Evolutionary conservation across 1,284 basidiomycete species (phyloP).

Genomic region (Heterobasidion irregulare): DNA sequence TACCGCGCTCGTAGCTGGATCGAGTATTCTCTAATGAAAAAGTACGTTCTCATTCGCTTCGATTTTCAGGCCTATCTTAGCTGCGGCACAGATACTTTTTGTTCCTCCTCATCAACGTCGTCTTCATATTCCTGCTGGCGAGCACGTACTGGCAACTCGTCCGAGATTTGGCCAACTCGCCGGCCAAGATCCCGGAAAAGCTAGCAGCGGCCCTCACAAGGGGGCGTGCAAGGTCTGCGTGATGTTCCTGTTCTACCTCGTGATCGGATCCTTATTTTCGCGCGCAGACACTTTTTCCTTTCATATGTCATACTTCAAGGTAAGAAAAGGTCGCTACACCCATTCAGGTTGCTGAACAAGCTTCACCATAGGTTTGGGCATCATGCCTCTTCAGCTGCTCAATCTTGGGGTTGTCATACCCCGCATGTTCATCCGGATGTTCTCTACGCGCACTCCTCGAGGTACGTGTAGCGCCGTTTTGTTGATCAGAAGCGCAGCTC

Average conservation of each 20-base stretch:
- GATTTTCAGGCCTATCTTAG: background rate
- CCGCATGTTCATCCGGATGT: slow-evolving; percentile 59
- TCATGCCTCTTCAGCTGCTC: slow-evolving; percentile 92
- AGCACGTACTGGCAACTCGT: slow-evolving; percentile 87
- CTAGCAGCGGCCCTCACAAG: slow-evolving; percentile 75
- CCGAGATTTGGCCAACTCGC: slow-evolving; percentile 80
- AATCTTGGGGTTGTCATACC: slow-evolving; percentile 83
- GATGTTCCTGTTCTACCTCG: slow-evolving; percentile 6
- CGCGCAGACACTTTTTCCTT: slow-evolving; percentile 80
- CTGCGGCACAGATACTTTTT: slow-evolving; percentile 72
- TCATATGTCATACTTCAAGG: slow-evolving; percentile 94
- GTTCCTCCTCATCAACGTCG: slow-evolving; percentile 89
- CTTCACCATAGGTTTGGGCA: slow-evolving; percentile 60
- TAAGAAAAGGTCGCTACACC: slow-evolving; percentile 15
- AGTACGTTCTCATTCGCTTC: slow-evolving; percentile 41
- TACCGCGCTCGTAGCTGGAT: slow-evolving; percentile 85
- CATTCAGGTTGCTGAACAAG: background rate
- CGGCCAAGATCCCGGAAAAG: slow-evolving; percentile 85
- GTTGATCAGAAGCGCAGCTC: background rate
- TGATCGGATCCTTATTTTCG: slow-evolving; percentile 14
- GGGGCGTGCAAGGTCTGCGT: slow-evolving; percentile 52
- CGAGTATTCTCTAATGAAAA: slow-evolving; percentile 89
- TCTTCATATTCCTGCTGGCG: slow-evolving; percentile 92
- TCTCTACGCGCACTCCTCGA: slow-evolving; percentile 79
- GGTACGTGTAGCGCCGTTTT: slow-evolving; percentile 35